These are phyloP conservation scores for Hortaea sp. DNA, from an alignment of 2,329 filamentous ascomycete species.

Conservation along the genomic window DNA sequence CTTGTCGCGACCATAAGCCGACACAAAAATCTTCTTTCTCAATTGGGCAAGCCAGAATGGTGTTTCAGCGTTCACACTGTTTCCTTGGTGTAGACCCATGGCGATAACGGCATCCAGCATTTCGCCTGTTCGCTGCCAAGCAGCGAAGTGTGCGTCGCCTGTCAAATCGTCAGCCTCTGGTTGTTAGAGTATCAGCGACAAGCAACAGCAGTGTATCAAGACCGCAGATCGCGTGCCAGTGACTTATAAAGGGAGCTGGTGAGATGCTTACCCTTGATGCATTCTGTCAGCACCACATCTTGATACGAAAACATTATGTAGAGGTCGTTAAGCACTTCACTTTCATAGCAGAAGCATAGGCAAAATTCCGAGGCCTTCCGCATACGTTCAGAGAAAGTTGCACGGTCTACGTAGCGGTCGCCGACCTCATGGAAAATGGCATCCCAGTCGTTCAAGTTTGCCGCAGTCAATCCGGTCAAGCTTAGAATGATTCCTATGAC, in stretches of 20 bases:
- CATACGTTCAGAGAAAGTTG: slow-evolving; percentile 39
- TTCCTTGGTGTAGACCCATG: slow-evolving; percentile 27
- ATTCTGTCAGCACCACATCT: slow-evolving; percentile 22
- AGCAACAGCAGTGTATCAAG: no score
- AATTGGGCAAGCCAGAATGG: slow-evolving; percentile 25
- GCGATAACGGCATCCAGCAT: slow-evolving; percentile 25
- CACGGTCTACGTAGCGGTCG: slow-evolving; percentile 39
- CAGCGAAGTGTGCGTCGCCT: slow-evolving; percentile 16
- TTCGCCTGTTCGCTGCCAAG: slow-evolving; percentile 26
- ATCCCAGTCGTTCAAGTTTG: slow-evolving; percentile 25
- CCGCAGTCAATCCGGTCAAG: slow-evolving; percentile 28
- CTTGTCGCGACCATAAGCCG: slow-evolving; percentile 25
- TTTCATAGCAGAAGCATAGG: slow-evolving; percentile 26
- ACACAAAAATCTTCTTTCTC: slow-evolving; percentile 24
- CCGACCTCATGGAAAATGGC: slow-evolving; percentile 28
- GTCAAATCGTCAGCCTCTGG: not conserved
- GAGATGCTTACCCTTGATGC: slow-evolving; percentile 23
- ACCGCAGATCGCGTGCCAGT: no score
- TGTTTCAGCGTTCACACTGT: slow-evolving; percentile 19
- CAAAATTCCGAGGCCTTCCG: slow-evolving; percentile 23
- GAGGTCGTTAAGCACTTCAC: slow-evolving; percentile 25
- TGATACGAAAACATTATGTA: slow-evolving; percentile 26
- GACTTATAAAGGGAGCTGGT: no score
- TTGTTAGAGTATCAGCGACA: no score
- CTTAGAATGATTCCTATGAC: slow-evolving; percentile 32